Base-by-base conservation (phyloP, 2,329 filamentous ascomycete species). In the Emergomyces orientalis region DNA sequence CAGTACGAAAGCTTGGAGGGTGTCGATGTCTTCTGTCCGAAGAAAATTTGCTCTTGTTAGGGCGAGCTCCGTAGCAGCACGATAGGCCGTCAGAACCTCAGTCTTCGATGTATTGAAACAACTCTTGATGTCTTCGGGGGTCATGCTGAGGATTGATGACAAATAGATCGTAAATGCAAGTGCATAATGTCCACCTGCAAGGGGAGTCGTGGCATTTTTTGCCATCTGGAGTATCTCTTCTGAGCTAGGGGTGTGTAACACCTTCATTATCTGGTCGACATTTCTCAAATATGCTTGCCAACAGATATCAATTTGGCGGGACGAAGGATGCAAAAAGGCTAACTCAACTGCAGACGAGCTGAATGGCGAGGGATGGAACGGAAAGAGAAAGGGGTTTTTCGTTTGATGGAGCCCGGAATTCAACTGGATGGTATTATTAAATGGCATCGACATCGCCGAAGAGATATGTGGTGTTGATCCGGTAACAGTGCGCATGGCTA, bases 101-200 rank as follows among this genome's bases (percentile, higher is more conserved):
- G 70, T 61, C 63, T 82, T 67, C 45, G 64, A 52, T 55, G 62
- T 63, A 30, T 58, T 43, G 25, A 68, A 62, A 47, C 27, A 56
- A 76, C 70, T 60, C 75, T 78, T 54, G 14, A 72, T 71, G 62
- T 76, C 74, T 19, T 69, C 65, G 22, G 65, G 65, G 39, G 62
- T 69, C 49, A 82, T 72, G 63, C 81, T 81, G 1, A 81, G 83
- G 1, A 82, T 75, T 0, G 81, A 79, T 3, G 77, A 78, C 64
- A 84, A 84, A 71, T 86, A 86, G 45, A 86, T 81, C 17, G 81
- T 75, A 67, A 86, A 85, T 11, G 86, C 71, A 25, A 85, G 71
- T 9, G 79, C 77, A 67, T 85, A 82, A 30, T 83, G 76, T 7
- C 78, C 78, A 65, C 78, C 81, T 27, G 74, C 71, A 7, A 82